Conservation (phyloP, 345 rosid species). For the Aethionema arabicum region DNA sequence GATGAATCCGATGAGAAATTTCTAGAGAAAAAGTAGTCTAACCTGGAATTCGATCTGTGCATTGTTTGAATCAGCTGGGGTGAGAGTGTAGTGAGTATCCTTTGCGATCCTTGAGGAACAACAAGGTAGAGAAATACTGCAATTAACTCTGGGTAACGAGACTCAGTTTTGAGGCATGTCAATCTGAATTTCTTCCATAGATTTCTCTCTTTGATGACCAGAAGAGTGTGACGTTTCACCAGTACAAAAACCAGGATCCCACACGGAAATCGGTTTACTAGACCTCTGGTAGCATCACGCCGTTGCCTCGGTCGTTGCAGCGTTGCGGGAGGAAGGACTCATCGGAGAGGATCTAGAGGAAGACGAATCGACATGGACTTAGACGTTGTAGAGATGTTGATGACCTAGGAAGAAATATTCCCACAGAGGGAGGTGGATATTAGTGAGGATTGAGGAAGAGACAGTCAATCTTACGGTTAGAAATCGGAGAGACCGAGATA, state of each 20-base stretch:
- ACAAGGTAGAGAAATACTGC: slow-evolving; percentile 82
- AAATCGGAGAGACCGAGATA: no score
- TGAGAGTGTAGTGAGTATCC: slow-evolving; percentile 56
- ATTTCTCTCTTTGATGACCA: slow-evolving; percentile 56
- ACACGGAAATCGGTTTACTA: slow-evolving; percentile 58
- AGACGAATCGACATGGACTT: no score
- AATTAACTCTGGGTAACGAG: slow-evolving; percentile 91
- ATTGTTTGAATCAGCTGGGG: slow-evolving; percentile 43
- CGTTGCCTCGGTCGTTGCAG: slow-evolving; percentile 61
- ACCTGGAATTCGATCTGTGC: slow-evolving; percentile 52
- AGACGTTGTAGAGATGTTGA: no score
- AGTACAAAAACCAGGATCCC: slow-evolving; percentile 91
- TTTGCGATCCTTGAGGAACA: slow-evolving; percentile 62
- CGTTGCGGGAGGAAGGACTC: slow-evolving; percentile 64
- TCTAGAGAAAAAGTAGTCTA: slow-evolving; percentile 65
- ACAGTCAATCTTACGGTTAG: no score
- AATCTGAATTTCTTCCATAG: slow-evolving; percentile 76
- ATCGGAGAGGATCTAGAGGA: slow-evolving; percentile 57
- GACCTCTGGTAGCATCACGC: slow-evolving; percentile 69
- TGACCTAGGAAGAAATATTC: no score
- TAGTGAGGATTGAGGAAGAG: no score
- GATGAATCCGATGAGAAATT: slow-evolving; percentile 72
- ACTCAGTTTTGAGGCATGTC: slow-evolving; percentile 52
- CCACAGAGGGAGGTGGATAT: no score
- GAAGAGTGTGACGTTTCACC: slow-evolving; percentile 63